Base-by-base conservation (phyloP, 208 protist species). In the Willaertia magna region DNA sequence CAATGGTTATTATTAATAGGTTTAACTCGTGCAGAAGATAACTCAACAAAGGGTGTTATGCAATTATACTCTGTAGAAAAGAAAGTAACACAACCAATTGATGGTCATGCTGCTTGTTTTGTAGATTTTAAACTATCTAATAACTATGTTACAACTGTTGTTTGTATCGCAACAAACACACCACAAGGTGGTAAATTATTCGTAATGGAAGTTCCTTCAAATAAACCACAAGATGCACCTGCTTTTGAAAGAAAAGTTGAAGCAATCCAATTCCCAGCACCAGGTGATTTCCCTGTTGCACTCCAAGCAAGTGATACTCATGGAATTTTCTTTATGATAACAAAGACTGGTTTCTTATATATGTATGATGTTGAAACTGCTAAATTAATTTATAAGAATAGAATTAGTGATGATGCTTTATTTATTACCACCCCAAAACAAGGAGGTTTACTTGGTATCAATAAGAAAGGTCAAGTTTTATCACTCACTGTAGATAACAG, bases 11-110 rank as follows among this genome's bases (percentile, higher is more conserved):
- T 97, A n/a, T 91, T 99, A 11, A 94, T 94, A 34, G 98, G 97
- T 81, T 98, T 99, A 84, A 87, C 92, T 18, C 42, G 16, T 46
- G 44, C 20, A 40, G 85, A 90, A 43, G 88, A 88, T n/a, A 93
- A 94, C 34, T 85, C 85, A 44, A 94, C 97, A 88, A 95, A 94
- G 22, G 98, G 98, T 43, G 92, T 93, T 82, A 95, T 98, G 87
- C 96, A 99, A 87, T 92, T 99, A 14, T 98, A 97, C 93, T 98
- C 95, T 40, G 93, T 98, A 11, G 96, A 98, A 85, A 98, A 98
- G 87, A 90, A 91, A 74, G 94, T 94, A 59, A 95, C 91, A 83
- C 96, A 98, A 86, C 89, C 95, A 6, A 92, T 99, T 49, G 96
- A 99, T 83, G 98, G 97, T 43, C 97, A 99, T 86, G 94, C 96